These are phyloP conservation scores for Ananas comosus DNA, from an alignment of 176 grass and related monocot species.

Conservation along the genomic window DNA sequence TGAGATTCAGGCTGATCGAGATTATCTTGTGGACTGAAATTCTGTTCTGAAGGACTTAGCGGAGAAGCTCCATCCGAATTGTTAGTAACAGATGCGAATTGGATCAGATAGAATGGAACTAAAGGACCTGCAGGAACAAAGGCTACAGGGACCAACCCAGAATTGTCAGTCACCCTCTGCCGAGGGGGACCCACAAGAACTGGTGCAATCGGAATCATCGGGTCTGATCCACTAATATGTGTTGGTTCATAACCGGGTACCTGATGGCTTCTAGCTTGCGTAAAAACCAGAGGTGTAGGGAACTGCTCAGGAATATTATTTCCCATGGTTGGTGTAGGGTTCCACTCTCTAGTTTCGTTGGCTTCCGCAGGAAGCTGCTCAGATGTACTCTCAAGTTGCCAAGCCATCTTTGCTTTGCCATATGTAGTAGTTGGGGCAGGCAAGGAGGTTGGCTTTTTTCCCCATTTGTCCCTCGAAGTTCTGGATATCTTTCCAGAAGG, in stretches of 20 bases:
- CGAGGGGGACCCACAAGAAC: conserved; percentile 52
- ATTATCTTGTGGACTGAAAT: conserved; percentile 33
- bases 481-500: conserved; percentile 31
- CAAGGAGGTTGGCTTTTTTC: conserved; percentile 39
- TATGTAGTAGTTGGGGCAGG: conserved; percentile 15
- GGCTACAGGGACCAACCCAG: conserved; percentile 25
- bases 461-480: conserved; percentile 56
- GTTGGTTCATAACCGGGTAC: conserved; percentile 41
- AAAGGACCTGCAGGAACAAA: conserved; percentile 65
- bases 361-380: conserved; percentile 37
- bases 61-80: conserved; percentile 35
- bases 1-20: conserved; percentile 35
- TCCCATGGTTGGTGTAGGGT: conserved; percentile 28
- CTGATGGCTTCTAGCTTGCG: conserved; percentile 35
- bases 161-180: conserved; percentile 56
- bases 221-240: conserved; percentile 33
- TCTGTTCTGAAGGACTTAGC: conserved; percentile 33
- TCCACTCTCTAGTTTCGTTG: conserved; percentile 35
- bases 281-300: conserved; percentile 18
- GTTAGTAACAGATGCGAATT: conserved; percentile 19
- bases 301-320: conserved; percentile 50
- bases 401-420: conserved; percentile 38
- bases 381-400: conserved; percentile 41
- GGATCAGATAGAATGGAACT: conserved; percentile 50
- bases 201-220: conserved; percentile 42